These are phyloP conservation scores for Penstemon eatonii DNA, from an alignment of 257 asterid species.

Conservation along the genomic window DNA sequence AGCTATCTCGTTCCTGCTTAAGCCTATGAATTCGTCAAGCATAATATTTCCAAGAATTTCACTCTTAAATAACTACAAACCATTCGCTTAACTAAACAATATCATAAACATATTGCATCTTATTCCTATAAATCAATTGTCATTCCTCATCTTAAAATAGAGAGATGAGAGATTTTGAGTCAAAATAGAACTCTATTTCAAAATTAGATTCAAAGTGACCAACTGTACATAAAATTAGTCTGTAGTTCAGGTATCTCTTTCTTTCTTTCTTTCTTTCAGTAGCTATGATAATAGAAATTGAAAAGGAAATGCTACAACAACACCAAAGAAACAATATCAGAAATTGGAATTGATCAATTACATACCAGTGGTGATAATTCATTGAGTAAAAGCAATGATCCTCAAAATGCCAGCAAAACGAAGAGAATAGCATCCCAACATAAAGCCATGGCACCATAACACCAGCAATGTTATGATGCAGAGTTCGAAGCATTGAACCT, in stretches of 20 bases:
- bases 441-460: slow-evolving; percentile 99
- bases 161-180: background rate
- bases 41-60: too few species aligned
- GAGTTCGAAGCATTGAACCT: slow-evolving; percentile 88
- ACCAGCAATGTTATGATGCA: slow-evolving; percentile 89
- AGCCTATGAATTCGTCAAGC: too few species aligned
- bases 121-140: slow-evolving; percentile 18
- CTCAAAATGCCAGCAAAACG: slow-evolving; percentile 99
- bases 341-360: slow-evolving; percentile 14
- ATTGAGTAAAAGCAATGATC: slow-evolving; percentile 97
- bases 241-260: background rate
- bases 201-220: slow-evolving; percentile 2
- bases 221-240: background rate
- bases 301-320: slow-evolving; percentile 5
- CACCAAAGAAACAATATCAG: slow-evolving; percentile 17
- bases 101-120: background rate
- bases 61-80: too few species aligned
- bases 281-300: slow-evolving; percentile 12
- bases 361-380: slow-evolving; percentile 97
- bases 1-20: too few species aligned
- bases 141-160: slow-evolving; percentile 4
- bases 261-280: background rate
- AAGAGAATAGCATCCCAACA: slow-evolving; percentile 89
- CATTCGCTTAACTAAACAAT: too few species aligned
- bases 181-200: background rate